These are phyloP conservation scores for Reutealis trisperma DNA, from an alignment of 345 rosid species.

Conservation along the genomic window DNA sequence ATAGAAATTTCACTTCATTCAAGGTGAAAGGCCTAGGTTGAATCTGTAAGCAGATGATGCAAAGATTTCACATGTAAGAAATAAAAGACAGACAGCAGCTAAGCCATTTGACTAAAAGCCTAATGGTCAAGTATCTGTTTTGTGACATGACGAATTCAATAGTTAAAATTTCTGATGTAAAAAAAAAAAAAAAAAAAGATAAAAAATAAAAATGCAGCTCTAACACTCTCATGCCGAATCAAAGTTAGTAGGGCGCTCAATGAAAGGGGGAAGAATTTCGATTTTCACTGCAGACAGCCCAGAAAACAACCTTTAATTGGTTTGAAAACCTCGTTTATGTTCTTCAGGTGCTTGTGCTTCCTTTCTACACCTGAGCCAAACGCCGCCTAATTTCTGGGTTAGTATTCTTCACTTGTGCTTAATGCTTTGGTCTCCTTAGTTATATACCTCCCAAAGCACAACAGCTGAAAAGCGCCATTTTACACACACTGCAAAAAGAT, in stretches of 20 bases:
- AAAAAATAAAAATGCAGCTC: too few relatives aligned
- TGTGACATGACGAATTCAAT: too few relatives aligned
- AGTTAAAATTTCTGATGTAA: too few relatives aligned
- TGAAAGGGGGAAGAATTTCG: too few relatives aligned
- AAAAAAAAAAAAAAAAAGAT: too few relatives aligned
- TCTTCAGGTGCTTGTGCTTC: neutral
- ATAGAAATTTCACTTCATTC: too few relatives aligned
- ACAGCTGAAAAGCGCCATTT: neutral
- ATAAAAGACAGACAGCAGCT: too few relatives aligned
- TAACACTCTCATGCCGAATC: neutral
- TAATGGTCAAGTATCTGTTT: too few relatives aligned
- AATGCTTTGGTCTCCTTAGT: neutral
- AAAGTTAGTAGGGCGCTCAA: neutral
- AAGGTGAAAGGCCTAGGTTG: neutral
- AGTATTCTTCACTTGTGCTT: neutral
- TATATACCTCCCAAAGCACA: neutral
- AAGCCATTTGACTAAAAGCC: too few relatives aligned
- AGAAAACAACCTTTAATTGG: neutral
- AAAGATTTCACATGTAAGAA: neutral
- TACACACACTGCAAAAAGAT: neutral
- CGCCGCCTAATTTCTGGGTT: neutral
- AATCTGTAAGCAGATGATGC: neutral
- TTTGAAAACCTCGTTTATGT: neutral
- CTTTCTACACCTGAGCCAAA: neutral
- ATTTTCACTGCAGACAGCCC: too few relatives aligned